Evolutionary conservation across 805 yeast genomes (phyloP).

Genomic region (Cyberlindnera saturnus): DNA sequence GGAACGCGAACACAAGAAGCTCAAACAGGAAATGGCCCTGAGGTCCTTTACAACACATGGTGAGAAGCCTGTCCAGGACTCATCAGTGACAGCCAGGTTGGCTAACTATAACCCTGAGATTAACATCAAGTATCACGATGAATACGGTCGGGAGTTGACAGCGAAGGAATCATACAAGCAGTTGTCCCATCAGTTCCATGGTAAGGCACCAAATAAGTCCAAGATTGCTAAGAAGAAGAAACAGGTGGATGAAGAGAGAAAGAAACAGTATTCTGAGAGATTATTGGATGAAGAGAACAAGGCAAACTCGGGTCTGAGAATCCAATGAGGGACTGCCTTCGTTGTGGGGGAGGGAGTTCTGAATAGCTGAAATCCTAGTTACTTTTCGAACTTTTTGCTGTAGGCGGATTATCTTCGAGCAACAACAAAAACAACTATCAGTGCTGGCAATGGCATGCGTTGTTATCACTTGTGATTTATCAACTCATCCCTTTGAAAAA

Average conservation of each 20-base stretch:
- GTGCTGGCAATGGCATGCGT: no score
- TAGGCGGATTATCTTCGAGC: no score
- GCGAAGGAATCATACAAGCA: slow-evolving; percentile 56
- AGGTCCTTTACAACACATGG: background rate
- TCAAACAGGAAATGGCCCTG: slow-evolving; percentile 13
- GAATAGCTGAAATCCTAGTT: no score
- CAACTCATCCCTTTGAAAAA: no score
- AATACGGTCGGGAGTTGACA: slow-evolving; percentile 40
- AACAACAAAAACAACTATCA: no score
- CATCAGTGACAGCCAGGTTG: background rate
- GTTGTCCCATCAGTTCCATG: slow-evolving; percentile 58
- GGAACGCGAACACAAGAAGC: slow-evolving; percentile 7
- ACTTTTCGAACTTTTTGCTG: no score
- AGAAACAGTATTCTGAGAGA: slow-evolving; percentile 3
- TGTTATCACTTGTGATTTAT: no score
- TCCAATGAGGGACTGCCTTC: background rate
- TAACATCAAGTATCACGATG: slow-evolving; percentile 45
- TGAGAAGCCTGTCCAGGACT: background rate
- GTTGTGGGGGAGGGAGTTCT: no score
- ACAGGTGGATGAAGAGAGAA: slow-evolving; percentile 15
- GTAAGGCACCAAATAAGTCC: slow-evolving; percentile 26
- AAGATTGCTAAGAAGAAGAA: slow-evolving; percentile 19
- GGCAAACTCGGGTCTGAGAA: slow-evolving; percentile 1
- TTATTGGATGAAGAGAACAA: slow-evolving; percentile 2
- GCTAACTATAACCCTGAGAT: slow-evolving; percentile 40